Percentiles rank a stretch among this genome's conserved stretches.
Conservation (phyloP, 805 yeast species). For the Teunomyces tritomae region DNA sequence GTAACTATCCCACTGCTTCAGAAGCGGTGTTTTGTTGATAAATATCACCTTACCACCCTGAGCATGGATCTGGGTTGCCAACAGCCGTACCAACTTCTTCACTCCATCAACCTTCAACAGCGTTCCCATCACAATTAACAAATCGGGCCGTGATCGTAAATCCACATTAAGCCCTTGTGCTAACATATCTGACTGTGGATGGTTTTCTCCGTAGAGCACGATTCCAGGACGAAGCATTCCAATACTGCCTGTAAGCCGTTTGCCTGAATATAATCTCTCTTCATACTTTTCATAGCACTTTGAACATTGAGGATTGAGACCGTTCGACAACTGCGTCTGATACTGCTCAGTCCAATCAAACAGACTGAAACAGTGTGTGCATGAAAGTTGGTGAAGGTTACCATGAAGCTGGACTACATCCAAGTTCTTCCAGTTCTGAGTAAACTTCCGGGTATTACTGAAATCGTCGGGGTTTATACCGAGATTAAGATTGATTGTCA, state of each 20-base stretch:
- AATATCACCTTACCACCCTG: slow-evolving; percentile 75
- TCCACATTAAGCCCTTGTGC: slow-evolving; percentile 70
- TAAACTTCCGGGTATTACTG: slow-evolving; percentile 23
- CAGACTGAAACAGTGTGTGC: slow-evolving; percentile 64
- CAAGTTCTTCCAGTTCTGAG: slow-evolving; percentile 54
- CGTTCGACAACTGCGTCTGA: slow-evolving; percentile 49
- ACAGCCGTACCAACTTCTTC: slow-evolving; percentile 64
- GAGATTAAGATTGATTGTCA: slow-evolving; percentile 57
- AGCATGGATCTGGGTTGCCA: slow-evolving; percentile 72
- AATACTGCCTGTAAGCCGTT: slow-evolving; percentile 63
- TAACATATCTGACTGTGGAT: slow-evolving; percentile 79
- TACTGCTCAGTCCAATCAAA: slow-evolving; percentile 61
- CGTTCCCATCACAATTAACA: slow-evolving; percentile 88
- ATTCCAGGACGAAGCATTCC: slow-evolving; percentile 87
- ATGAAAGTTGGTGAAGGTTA: slow-evolving; percentile 69
- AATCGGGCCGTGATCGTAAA: slow-evolving; percentile 64
- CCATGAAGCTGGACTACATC: slow-evolving; percentile 93
- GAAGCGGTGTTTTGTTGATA: slow-evolving; percentile 66
- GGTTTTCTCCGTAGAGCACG: slow-evolving; percentile 91
- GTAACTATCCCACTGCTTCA: slow-evolving; percentile 63
- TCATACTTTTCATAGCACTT: slow-evolving; percentile 57
- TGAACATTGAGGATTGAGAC: slow-evolving; percentile 76
- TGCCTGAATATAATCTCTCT: slow-evolving; percentile 63
- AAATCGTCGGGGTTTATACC: slow-evolving; percentile 45
- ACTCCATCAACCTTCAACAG: slow-evolving; percentile 91